phyloP scores from a whole-genome alignment of 768 basidiomycete species.

The Amanita inopinata region DNA sequence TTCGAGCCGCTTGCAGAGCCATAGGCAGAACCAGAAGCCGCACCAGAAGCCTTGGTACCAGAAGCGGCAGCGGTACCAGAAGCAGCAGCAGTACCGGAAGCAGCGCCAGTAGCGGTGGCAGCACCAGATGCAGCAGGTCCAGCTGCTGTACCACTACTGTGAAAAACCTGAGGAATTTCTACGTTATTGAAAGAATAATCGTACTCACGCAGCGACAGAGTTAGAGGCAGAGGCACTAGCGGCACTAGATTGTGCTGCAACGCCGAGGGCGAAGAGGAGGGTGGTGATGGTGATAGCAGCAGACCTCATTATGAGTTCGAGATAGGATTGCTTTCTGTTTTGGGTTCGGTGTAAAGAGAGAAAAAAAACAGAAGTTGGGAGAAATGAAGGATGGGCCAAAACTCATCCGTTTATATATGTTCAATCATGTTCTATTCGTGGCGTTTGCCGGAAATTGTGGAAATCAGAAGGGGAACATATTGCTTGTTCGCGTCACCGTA shows the following conservation, averaged over 20 bases:
- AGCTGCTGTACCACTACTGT: too few species aligned
- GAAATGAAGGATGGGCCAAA: neutral
- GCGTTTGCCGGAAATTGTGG: neutral
- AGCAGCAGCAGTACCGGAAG: neutral
- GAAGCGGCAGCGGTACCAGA: neutral
- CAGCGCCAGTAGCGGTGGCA: neutral
- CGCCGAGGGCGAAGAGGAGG: slow-evolving; percentile 1
- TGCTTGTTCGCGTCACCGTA: neutral
- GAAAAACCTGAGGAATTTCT: neutral
- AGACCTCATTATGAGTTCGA: slow-evolving; percentile 1
- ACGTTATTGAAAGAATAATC: neutral
- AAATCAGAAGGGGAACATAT: neutral
- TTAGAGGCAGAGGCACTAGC: too few species aligned
- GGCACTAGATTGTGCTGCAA: neutral
- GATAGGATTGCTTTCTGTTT: neutral
- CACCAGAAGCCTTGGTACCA: neutral
- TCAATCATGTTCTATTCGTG: neutral
- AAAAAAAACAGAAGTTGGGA: neutral
- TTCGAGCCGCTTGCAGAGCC: neutral
- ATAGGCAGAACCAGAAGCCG: neutral
- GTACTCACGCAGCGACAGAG: neutral
- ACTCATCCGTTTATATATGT: neutral
- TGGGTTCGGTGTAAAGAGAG: neutral
- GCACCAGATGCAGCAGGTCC: neutral
- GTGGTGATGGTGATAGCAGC: neutral